Base-by-base conservation (phyloP, 2,329 filamentous ascomycete genomes). In the Neonectria ditissima region DNA sequence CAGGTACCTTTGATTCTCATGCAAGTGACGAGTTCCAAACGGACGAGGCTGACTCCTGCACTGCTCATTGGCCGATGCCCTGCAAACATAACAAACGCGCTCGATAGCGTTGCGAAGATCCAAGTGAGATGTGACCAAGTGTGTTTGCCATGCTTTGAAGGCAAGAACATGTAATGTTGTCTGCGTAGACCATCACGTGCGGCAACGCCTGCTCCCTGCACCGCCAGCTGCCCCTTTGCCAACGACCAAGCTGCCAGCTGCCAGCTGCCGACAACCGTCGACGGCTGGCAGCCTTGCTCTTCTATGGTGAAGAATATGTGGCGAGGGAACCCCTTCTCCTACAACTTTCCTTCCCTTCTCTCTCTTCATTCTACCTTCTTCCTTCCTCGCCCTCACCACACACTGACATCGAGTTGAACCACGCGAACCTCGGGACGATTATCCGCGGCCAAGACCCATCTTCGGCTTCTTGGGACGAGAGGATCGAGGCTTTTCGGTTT, bases 231-330 rank as follows among this genome's bases (percentile, higher is more conserved):
- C n/a, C 47, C 34, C 14, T 6, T 32, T 32, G 28, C n/a, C 26
- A 32, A 8, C 10, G 22, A 13, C 24, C 28, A 50, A 50, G 32
- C 47, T 6, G 47, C 26, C 47, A 50, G 32, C 47, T 6, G 47
- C 26, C 47, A 50, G 22, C 44, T 47, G 44, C 22, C 14, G 44
- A 9, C 47, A 50, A 20, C 26, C 16, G 28, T n/a, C 28, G n/a
- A 18, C 28, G 47, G 47, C 47, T 50, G 47, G 47, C 47, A 50
- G n/a, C 22, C 28, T 50, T 24, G 8, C 13, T 47, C 13, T 32
- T 3, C 18, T 20, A 18, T 20, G n/a, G 18, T 34, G 11, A 50
- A 5, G 3, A n/a, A 8, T 9, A 9, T 4, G 47, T 9, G 26
- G 11, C 2, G 20, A 4, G 10, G n/a, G n/a, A 28, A 32, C 9